Evolutionary conservation across 345 rosid species (phyloP), one percentile per base, ranked within the genome.

Genomic region (Diplotaxis tenuifolia): DNA sequence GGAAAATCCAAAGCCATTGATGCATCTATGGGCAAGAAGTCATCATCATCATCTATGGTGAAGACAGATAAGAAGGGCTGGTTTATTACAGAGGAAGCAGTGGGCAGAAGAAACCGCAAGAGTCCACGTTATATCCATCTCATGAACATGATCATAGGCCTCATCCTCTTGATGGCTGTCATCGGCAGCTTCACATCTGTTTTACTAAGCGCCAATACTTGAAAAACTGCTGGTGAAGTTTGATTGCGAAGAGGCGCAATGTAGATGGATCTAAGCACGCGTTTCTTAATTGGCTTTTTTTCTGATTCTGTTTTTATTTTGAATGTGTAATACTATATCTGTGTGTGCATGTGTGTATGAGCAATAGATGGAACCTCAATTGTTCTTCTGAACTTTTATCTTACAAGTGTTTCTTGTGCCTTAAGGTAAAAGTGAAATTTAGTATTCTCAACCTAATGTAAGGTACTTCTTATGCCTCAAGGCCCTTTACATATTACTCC

Each of bases 1-100:
- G 47, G 2, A 0, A 62, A 31, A n/a, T 47, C 72, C 4, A 74
- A n/a, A 50, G 54, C 16, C 22, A 1, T 32, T 58, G 54, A 32
- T 57, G 54, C 62, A 23, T 12, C 61, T 9, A 47, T 8, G 6
- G n/a, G 16, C 11, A 74, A 75, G 5, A 21, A 52, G 36, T 1
- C 32, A 38, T 21, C n/a, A 42, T 42, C 16, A 15, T 4, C 25
- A 52, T 38, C 52, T 42, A 18, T 57, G 54, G 31, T 45, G 22
- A 64, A 71, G 47, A 58, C 34, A 65, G 71, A 76, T 62, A 64
- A 64, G 56, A 65, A 47, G 50, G 32, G 72, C 0, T 65, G 25
- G 62, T 19, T 71, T 25, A 50, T 45, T 5, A 9, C 11, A 32
- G 62, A 65, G 57, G 62, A 65, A 23, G 54, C 49, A 71, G 19